Conservation (phyloP, 441 rosid genomes). For the Bocquillonia castaneifolia region DNA sequence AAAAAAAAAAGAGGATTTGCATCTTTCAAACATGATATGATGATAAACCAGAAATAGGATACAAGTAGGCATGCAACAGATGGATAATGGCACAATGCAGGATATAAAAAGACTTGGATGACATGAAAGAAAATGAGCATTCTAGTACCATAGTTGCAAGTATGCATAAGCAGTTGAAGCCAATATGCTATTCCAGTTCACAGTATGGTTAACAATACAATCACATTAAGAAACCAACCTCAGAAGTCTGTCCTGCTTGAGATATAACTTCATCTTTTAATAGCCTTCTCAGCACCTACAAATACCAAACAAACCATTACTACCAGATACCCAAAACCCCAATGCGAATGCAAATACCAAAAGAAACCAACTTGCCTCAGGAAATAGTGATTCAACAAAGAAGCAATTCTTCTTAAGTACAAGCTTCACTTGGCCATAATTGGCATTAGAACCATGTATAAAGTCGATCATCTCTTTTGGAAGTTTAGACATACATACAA, state of each 20-base stretch:
- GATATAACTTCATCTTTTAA: conserved; percentile 64
- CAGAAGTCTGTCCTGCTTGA: conserved; percentile 56
- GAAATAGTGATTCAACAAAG: conserved; percentile 80
- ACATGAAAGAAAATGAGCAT: background rate
- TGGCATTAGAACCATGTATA: conserved; percentile 75
- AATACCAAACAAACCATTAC: conserved; percentile 1
- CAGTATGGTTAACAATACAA: conserved; percentile 1
- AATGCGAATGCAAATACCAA: background rate
- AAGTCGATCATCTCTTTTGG: conserved; percentile 85
- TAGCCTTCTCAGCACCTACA: conserved; percentile 77
- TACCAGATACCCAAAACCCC: background rate
- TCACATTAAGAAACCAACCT: conserved; percentile 44
- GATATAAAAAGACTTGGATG: background rate
- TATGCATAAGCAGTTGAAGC: background rate
- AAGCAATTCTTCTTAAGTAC: conserved; percentile 87
- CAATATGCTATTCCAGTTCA: background rate
- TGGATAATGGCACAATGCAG: background rate
- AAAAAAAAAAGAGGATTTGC: too few species aligned
- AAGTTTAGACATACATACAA: too few species aligned
- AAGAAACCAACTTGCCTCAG: conserved; percentile 49
- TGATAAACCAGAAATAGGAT: too few species aligned
- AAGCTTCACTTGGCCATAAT: conserved; percentile 92
- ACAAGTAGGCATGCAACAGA: background rate
- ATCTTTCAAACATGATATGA: too few species aligned
- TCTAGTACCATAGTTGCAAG: background rate